Percentiles rank a stretch among this genome's conserved stretches.
These are phyloP conservation scores for Pelargonium fulgidum DNA, from an alignment of 441 rosid genomes.

Conservation along the genomic window DNA sequence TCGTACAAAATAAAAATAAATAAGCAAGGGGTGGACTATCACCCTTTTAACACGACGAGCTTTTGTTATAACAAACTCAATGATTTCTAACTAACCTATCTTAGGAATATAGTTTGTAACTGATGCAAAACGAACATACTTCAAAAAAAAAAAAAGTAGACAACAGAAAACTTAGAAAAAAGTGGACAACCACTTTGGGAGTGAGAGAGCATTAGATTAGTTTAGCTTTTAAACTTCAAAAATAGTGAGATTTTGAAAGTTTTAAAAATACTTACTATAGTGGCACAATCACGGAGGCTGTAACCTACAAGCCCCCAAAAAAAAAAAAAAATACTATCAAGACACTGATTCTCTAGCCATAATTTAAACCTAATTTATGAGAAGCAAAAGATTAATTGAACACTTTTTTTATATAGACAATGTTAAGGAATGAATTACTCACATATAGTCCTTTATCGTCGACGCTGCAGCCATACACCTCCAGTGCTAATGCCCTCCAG, in stretches of 20 bases:
- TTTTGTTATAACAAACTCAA: too few relatives aligned
- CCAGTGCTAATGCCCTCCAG: constrained; percentile 58
- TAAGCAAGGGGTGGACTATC: too few relatives aligned
- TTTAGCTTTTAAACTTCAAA: too few relatives aligned
- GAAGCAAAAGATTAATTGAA: neutral
- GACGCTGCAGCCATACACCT: constrained; percentile 33
- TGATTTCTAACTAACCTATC: too few relatives aligned
- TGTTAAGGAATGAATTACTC: constrained; percentile 28
- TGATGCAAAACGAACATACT: too few relatives aligned
- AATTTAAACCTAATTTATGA: neutral
- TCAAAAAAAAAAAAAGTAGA: too few relatives aligned
- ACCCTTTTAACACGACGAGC: too few relatives aligned
- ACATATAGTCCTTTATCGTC: constrained; percentile 28
- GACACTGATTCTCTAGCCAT: constrained; percentile 13
- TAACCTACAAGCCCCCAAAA: constrained; percentile 32
- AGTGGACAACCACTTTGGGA: too few relatives aligned
- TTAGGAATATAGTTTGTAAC: too few relatives aligned
- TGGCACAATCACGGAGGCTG: constrained; percentile 29
- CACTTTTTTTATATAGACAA: neutral
- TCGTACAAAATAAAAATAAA: too few relatives aligned
- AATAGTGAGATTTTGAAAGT: neutral
- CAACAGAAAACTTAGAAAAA: too few relatives aligned
- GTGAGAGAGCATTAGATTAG: too few relatives aligned
- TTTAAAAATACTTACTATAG: constrained; percentile 41
- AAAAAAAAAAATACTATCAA: constrained; percentile 11